phyloP scores from a whole-genome alignment of 345 rosid genomes.

The Nasturtium officinale region DNA sequence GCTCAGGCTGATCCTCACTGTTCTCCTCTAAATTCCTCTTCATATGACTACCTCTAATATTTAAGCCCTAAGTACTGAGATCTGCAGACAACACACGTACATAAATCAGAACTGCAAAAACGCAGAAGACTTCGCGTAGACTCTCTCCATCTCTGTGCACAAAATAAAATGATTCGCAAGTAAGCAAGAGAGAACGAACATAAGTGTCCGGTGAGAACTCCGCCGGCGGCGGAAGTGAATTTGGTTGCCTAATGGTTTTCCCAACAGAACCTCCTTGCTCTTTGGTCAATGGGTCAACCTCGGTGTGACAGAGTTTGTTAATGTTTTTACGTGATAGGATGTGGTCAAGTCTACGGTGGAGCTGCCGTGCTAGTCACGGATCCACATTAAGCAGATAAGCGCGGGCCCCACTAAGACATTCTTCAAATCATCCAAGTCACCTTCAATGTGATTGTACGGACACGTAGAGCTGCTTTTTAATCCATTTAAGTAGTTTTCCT shows the following conservation, averaged over 20 bases:
- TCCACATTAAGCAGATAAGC: neutral
- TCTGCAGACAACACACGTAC: neutral
- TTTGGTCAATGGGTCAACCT: constrained; percentile 12
- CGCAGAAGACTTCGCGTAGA: too few species aligned
- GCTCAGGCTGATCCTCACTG: constrained; percentile 55
- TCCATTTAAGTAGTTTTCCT: too few species aligned
- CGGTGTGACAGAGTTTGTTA: neutral
- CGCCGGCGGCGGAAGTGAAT: neutral
- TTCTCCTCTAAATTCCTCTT: constrained; percentile 56
- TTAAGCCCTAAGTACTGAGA: neutral
- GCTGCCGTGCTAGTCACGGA: constrained; percentile 2
- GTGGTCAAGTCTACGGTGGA: constrained; percentile 8
- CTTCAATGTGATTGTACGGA: too few species aligned
- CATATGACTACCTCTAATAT: neutral
- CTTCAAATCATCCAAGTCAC: neutral
- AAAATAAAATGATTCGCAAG: too few species aligned
- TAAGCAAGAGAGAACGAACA: neutral
- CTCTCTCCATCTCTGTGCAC: too few species aligned
- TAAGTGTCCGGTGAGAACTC: neutral
- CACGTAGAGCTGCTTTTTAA: neutral
- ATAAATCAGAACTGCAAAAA: neutral
- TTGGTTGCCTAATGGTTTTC: neutral
- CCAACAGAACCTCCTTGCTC: neutral
- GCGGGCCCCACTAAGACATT: neutral
- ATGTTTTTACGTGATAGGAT: neutral